These are phyloP conservation scores for Corylus avellana DNA, from an alignment of 306 rosid genomes.

Conservation along the genomic window DNA sequence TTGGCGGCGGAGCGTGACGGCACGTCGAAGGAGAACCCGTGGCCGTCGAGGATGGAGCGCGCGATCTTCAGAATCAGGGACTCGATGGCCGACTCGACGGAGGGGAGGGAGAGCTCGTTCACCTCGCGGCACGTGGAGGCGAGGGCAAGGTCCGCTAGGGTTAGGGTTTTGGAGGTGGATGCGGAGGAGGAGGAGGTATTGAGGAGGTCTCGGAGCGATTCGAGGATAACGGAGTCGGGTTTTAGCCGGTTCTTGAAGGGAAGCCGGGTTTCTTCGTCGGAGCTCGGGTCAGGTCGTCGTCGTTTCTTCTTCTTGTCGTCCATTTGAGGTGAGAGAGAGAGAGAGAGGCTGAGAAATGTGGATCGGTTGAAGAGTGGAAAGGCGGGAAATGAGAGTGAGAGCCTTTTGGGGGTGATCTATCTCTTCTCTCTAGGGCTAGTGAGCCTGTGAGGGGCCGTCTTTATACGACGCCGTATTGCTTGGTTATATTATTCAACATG, in stretches of 20 bases:
- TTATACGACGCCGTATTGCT: no score
- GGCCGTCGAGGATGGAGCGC: slow-evolving; percentile 71
- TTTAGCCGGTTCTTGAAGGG: slow-evolving; percentile 48
- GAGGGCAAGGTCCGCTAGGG: slow-evolving; percentile 71
- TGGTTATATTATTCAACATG: no score
- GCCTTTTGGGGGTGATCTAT: background rate
- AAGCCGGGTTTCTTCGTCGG: slow-evolving; percentile 40
- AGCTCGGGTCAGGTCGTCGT: slow-evolving; percentile 35
- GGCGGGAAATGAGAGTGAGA: slow-evolving; percentile 5
- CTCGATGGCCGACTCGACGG: slow-evolving; percentile 70
- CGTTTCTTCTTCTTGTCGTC: slow-evolving; percentile 59
- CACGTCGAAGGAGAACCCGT: slow-evolving; percentile 79
- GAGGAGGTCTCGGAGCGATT: slow-evolving; percentile 36
- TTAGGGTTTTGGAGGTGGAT: slow-evolving; percentile 58
- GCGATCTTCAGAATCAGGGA: slow-evolving; percentile 49
- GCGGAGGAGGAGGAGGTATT: slow-evolving; percentile 32
- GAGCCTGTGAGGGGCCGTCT: no score
- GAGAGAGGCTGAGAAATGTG: background rate
- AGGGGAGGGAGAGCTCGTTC: slow-evolving; percentile 62
- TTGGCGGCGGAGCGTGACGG: slow-evolving; percentile 88
- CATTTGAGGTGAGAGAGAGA: slow-evolving; percentile 24
- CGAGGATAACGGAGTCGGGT: slow-evolving; percentile 41
- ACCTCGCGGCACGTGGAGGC: slow-evolving; percentile 79
- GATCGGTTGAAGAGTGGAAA: background rate
- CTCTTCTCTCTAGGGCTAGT: no score